Conservation (phyloP, 148 eudicot species). For the Pouteria glomerata region DNA sequence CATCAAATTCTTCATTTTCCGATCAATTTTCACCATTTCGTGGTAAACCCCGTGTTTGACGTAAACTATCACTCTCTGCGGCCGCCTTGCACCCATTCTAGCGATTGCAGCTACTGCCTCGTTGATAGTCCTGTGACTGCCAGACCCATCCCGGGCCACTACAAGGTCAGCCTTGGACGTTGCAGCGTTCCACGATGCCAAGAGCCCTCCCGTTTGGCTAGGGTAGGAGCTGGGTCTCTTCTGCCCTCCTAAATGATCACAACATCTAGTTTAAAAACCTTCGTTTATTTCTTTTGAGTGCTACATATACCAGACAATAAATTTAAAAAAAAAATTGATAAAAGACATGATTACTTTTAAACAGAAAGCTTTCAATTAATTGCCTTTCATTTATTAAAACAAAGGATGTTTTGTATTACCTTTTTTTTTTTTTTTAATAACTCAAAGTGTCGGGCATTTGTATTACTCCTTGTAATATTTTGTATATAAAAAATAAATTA, state of each 20-base stretch:
- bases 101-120: conserved; percentile 45
- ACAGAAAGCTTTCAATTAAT: too few species aligned
- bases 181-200: conserved; percentile 51
- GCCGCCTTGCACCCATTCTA: conserved; percentile 12
- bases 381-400: too few species aligned
- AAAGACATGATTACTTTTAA: too few species aligned
- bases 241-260: neutral
- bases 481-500: too few species aligned
- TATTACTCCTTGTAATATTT: too few species aligned
- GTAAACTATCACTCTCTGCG: conserved; percentile 43
- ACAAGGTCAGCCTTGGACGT: conserved; percentile 49
- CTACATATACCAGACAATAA: too few species aligned
- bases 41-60: conserved; percentile 62
- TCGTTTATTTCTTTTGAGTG: neutral
- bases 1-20: conserved; percentile 50
- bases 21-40: conserved; percentile 52
- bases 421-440: too few species aligned
- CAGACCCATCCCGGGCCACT: conserved; percentile 74
- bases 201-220: conserved; percentile 19
- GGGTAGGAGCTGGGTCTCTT: neutral
- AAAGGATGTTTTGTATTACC: too few species aligned
- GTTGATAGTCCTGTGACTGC: conserved; percentile 45
- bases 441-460: too few species aligned
- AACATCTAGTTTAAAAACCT: neutral
- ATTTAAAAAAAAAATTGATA: too few species aligned